Evolutionary conservation across 495 filamentous ascomycete genomes (phyloP), one percentile per base, ranked within the genome.

Genomic region (Daldinia decipiens): DNA sequence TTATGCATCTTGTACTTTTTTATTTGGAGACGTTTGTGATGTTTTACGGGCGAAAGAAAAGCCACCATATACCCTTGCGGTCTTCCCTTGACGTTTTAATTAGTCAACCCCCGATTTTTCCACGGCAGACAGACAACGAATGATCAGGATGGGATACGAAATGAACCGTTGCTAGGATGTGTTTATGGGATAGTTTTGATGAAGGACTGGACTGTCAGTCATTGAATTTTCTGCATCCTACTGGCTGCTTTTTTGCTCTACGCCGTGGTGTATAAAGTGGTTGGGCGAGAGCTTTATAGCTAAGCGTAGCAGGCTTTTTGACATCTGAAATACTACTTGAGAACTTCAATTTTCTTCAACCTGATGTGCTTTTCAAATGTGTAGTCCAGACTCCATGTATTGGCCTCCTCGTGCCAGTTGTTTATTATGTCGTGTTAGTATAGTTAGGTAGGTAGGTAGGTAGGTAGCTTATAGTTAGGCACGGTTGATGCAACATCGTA

Each of bases 301-400:
- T 64, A 50, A 55, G 59, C 59, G 53, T 59, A 63, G 59, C 64
- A 68, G 50, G 59, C 65, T 57, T 56, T n/a, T 72, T 65, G 50
- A 56, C 56, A 68, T 59, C 60, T 64, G 65, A 68, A 65, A 72
- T 72, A 72, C 70, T 60, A 72, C 65, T 68, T 67, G 38, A 57
- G 55, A 68, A 60, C 50, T 58, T 45, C 31, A 27, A 62, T 24
- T 56, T 51, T 43, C 27, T 53, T 67, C 52, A 13, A 19, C 56
- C 24, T 40, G 8, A 15, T 38, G 34, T 59, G 58, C 65, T 55
- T 13, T 36, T 13, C 40, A 21, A 3, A 12, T 21, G 2, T 47
- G 9, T 47, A 12, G 4, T 12, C 43, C 1, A 21, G 4, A 19
- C 9, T 47, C 8, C 1, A 47, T 47, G 9, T 24, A 12, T 56